A percentile compares a stretch with the other conserved stretches of the same genome.
phyloP scores from a whole-genome alignment of 352 stramenopile genomes.

The Albugo candida region DNA sequence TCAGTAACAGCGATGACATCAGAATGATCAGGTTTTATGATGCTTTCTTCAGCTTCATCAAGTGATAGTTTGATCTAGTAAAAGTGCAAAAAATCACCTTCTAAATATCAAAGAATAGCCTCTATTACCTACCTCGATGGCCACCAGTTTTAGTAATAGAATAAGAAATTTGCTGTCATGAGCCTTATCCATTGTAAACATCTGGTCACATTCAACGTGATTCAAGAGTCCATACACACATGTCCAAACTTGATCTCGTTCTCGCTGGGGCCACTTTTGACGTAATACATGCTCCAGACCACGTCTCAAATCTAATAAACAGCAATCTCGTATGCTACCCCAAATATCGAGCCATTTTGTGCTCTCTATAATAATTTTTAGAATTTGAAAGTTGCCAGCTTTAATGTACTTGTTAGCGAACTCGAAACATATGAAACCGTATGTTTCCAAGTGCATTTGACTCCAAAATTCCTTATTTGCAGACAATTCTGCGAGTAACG shows the following conservation, averaged over 20 bases:
- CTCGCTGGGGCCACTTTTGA: constrained; percentile 45
- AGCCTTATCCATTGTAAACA: constrained; percentile 34
- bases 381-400: not conserved
- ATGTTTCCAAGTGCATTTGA: constrained; percentile 24
- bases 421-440: constrained; percentile 41
- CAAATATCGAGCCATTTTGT: constrained; percentile 20
- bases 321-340: constrained; percentile 8
- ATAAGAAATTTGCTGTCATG: constrained; percentile 52
- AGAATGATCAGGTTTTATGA: constrained; percentile 47
- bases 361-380: constrained; percentile 17
- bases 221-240: constrained; percentile 41
- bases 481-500: constrained; percentile 21
- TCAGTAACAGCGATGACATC: constrained; percentile 27
- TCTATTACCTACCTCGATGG: constrained; percentile 32
- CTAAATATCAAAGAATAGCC: not conserved
- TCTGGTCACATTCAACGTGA: constrained; percentile 34
- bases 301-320: constrained; percentile 26
- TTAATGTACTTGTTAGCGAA: constrained; percentile 41
- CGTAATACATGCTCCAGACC: constrained; percentile 43
- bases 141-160: constrained; percentile 57
- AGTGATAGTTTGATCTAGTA: constrained; percentile 67
- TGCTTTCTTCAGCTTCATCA: constrained; percentile 50
- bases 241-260: constrained; percentile 39
- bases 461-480: constrained; percentile 20
- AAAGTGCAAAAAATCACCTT: not conserved